phyloP scores from a whole-genome alignment of 1,284 basidiomycete genomes.

The Trametes polyzona region DNA sequence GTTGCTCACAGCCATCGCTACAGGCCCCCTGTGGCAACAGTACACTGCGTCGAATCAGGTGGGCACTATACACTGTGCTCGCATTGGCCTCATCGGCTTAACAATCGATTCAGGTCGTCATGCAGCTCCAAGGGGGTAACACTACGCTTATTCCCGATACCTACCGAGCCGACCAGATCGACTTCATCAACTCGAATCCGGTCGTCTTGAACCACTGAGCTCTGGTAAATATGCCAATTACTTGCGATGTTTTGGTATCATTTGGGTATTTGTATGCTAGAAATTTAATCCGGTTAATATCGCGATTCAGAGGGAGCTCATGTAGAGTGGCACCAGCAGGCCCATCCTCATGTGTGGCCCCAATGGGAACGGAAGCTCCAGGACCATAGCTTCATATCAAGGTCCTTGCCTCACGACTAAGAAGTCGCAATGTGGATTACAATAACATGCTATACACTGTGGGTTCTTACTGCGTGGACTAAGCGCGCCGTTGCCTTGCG shows the following conservation, averaged over 20 bases:
- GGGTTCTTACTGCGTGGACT: not conserved
- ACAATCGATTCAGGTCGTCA: conserved; percentile 9
- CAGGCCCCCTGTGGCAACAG: conserved; percentile 27
- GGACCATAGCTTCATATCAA: too few species aligned
- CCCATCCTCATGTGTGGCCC: too few species aligned
- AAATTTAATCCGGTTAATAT: not conserved
- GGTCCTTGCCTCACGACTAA: too few species aligned
- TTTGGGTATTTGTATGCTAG: not conserved
- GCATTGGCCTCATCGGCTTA: too few species aligned
- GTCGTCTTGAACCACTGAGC: conserved; percentile 2
- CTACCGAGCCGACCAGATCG: conserved; percentile 20
- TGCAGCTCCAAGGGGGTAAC: conserved; percentile 23
- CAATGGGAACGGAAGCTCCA: too few species aligned
- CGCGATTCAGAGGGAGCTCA: too few species aligned
- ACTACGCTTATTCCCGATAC: conserved; percentile 19
- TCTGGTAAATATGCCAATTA: not conserved
- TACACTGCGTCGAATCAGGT: conserved; percentile 19
- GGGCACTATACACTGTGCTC: not conserved
- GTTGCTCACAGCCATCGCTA: not conserved
- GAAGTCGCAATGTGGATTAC: not conserved
- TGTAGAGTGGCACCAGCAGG: too few species aligned
- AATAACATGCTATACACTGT: not conserved
- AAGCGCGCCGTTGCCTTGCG: not conserved
- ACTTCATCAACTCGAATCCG: conserved; percentile 16
- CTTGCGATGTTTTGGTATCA: not conserved